A percentile compares a stretch with the other conserved stretches of the same genome.
phyloP scores from a whole-genome alignment of 129 eudicot species.

The Flaveria linearis region DNA sequence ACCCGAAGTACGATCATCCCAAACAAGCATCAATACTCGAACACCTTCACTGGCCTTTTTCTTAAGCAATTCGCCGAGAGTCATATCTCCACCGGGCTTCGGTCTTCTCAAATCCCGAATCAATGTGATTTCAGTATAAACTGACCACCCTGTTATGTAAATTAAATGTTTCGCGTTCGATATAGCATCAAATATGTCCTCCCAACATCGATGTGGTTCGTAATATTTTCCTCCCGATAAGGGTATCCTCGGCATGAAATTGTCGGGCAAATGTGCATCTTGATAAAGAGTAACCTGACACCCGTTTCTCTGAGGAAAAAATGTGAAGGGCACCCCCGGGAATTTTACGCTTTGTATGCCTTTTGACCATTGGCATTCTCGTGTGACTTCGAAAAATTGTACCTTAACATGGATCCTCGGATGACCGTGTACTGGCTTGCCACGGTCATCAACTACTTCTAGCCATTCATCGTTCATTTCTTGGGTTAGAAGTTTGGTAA shows the following conservation, averaged over 20 bases:
- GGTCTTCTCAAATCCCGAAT: constrained; percentile 71
- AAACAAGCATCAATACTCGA: constrained; percentile 79
- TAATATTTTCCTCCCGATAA: constrained; percentile 60
- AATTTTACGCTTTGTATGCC: constrained; percentile 60
- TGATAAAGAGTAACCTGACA: constrained; percentile 78
- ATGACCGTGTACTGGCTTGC: constrained; percentile 50
- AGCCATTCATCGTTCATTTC: constrained; percentile 64
- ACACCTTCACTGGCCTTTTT: constrained; percentile 85
- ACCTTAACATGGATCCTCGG: constrained; percentile 66
- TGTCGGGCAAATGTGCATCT: constrained; percentile 73
- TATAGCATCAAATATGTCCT: constrained; percentile 85
- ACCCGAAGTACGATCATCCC: constrained; percentile 88
- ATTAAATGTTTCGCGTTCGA: constrained; percentile 74
- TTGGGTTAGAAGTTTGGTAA: constrained; percentile 44
- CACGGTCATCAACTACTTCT: constrained; percentile 50
- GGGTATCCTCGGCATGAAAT: constrained; percentile 75
- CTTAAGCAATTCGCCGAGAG: constrained; percentile 77
- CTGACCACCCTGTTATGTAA: constrained; percentile 93
- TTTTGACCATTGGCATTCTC: constrained; percentile 63
- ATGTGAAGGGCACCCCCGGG: constrained; percentile 87
- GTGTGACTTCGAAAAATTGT: constrained; percentile 58
- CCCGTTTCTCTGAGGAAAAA: constrained; percentile 61
- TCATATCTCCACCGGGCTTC: constrained; percentile 77
- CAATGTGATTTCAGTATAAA: constrained; percentile 66
- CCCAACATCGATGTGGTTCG: constrained; percentile 89